Evolutionary conservation across 192 early-diverging fungal genomes (phyloP).

Genomic region (Linderina pennispora): DNA sequence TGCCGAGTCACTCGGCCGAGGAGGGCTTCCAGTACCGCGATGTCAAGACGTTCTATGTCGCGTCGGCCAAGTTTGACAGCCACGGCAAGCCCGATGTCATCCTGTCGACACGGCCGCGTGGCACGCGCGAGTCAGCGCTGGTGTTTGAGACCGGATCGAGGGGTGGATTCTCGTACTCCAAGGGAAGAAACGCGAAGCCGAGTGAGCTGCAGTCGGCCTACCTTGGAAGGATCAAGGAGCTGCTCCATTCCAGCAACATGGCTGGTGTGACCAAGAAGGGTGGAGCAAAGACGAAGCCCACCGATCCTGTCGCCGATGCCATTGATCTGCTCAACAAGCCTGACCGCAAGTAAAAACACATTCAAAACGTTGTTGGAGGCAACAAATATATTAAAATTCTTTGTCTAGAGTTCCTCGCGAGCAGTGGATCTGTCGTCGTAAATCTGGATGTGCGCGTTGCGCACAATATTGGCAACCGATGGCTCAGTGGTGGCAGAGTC

Average conservation of each 20-base stretch:
- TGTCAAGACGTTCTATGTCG: slow-evolving; percentile 57
- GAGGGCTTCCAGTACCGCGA: slow-evolving; percentile 39
- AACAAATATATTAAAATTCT: too few species aligned
- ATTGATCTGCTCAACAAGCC: slow-evolving; percentile 12
- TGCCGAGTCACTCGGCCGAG: slow-evolving; percentile 17
- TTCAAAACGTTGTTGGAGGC: too few species aligned
- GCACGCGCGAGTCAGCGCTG: slow-evolving; percentile 6
- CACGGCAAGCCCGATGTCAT: slow-evolving; percentile 32
- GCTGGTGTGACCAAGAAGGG: too few species aligned
- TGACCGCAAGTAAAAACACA: neutral
- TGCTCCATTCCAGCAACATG: slow-evolving; percentile 4
- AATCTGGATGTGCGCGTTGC: too few species aligned
- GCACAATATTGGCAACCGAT: slow-evolving; percentile 26
- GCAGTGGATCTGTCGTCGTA: too few species aligned
- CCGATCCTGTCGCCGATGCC: slow-evolving; percentile 1
- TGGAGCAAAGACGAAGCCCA: neutral
- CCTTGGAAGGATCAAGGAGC: slow-evolving; percentile 8
- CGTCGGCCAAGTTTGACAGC: slow-evolving; percentile 45
- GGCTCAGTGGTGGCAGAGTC: slow-evolving; percentile 31
- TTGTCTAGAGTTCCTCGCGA: too few species aligned
- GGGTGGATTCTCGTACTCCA: slow-evolving; percentile 7
- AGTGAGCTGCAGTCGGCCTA: neutral
- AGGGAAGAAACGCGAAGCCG: neutral
- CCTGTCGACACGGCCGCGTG: slow-evolving; percentile 17
- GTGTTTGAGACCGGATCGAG: neutral